A percentile compares a stretch with the other conserved stretches of the same genome.
Conservation (phyloP, 345 rosid species). For the Turritis glabra region DNA sequence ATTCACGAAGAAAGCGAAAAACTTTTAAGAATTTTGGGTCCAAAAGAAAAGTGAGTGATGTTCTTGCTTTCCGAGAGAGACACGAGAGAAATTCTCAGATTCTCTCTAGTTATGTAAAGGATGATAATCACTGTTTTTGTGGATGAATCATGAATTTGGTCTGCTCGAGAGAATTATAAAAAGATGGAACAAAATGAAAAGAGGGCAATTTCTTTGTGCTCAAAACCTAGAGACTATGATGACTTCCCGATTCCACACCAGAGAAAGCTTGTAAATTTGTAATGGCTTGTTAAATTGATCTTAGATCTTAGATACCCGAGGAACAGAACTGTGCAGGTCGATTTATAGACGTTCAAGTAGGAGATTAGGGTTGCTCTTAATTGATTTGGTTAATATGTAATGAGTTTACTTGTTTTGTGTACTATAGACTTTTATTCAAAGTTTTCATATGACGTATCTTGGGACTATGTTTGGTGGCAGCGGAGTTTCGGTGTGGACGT, state of each 20-base stretch:
- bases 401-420: not conserved
- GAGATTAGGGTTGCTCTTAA: not conserved
- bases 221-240: not conserved
- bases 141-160: not conserved
- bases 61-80: not conserved
- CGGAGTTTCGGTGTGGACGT: conserved; percentile 61
- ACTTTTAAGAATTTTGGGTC: not conserved
- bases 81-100: not conserved
- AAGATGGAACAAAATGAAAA: no score
- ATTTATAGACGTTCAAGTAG: not conserved
- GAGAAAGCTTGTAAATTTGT: conserved; percentile 7
- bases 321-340: not conserved
- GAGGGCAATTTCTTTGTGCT: not conserved
- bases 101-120: not conserved
- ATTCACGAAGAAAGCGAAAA: not conserved
- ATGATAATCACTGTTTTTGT: not conserved
- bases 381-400: not conserved
- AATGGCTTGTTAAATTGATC: not conserved
- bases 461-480: conserved; percentile 45
- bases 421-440: not conserved
- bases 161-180: not conserved
- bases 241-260: not conserved
- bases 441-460: not conserved
- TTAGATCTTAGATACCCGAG: not conserved
- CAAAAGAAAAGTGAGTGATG: not conserved